These are phyloP conservation scores for Euphorbia pulcherrima DNA, from an alignment of 345 rosid species.

Conservation along the genomic window DNA sequence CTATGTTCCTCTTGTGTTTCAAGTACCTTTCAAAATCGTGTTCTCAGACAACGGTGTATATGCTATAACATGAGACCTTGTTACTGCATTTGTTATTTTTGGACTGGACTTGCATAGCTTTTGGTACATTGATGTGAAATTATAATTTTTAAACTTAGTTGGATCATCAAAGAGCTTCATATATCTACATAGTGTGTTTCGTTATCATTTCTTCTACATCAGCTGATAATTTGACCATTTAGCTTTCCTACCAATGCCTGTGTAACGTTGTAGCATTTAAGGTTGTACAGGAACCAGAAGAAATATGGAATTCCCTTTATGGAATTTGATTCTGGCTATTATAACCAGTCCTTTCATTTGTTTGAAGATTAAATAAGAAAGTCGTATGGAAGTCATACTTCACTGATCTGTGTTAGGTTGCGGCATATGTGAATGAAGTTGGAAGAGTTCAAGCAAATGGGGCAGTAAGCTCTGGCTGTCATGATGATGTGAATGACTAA, in stretches of 20 bases:
- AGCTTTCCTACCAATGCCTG: background rate
- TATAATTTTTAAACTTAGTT: background rate
- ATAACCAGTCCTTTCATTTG: background rate
- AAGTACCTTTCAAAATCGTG: background rate
- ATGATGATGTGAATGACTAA: background rate
- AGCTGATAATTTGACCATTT: background rate
- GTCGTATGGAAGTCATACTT: background rate
- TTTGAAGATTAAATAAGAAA: background rate
- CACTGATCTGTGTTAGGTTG: background rate
- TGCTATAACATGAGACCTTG: background rate
- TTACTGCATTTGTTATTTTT: background rate
- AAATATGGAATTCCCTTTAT: background rate
- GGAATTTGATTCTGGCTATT: background rate
- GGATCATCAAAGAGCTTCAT: background rate
- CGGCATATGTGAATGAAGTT: background rate
- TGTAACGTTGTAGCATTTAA: background rate
- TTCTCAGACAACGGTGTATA: background rate
- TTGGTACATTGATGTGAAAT: background rate
- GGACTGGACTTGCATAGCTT: background rate
- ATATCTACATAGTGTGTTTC: background rate
- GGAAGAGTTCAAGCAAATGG: too few relatives aligned
- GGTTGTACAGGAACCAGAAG: background rate
- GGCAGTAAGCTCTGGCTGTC: background rate
- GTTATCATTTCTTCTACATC: background rate
- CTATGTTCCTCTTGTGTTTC: background rate